Evolutionary conservation across 345 rosid species (phyloP).

Genomic region (Euclidium syriacum): DNA sequence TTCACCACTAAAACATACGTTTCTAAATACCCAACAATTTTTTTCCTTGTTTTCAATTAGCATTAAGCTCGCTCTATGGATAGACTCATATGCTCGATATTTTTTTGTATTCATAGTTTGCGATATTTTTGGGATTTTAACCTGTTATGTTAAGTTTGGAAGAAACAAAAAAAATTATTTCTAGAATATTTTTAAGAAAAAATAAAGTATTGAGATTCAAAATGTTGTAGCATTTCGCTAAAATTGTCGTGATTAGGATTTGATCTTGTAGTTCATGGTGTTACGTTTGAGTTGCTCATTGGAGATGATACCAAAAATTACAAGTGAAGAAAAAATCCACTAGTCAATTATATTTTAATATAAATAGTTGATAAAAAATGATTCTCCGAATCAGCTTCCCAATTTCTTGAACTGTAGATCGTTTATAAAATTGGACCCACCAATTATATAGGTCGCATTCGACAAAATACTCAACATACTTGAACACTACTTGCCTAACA

Average conservation of each 20-base stretch:
- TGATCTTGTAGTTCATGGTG: not conserved
- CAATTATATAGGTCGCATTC: slow-evolving; percentile 17
- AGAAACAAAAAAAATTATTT: no score
- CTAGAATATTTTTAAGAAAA: no score
- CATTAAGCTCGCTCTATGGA: no score
- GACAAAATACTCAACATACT: slow-evolving; percentile 25
- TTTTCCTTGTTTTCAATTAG: no score
- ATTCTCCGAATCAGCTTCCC: slow-evolving; percentile 13
- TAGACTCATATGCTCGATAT: no score
- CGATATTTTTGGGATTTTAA: no score
- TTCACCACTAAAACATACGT: no score
- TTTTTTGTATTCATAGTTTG: no score
- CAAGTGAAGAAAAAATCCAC: not conserved
- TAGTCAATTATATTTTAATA: not conserved
- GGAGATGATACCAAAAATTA: not conserved
- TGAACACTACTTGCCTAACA: slow-evolving; percentile 24
- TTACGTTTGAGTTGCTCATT: not conserved
- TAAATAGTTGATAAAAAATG: not conserved
- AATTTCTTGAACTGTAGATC: not conserved
- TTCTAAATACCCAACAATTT: no score
- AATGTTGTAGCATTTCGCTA: not conserved
- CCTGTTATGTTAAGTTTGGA: no score
- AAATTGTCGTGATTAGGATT: not conserved
- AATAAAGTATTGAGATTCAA: no score
- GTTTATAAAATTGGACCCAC: slow-evolving; percentile 20